A percentile compares a stretch with the other conserved stretches of the same genome.
Evolutionary conservation across 257 asterid genomes (phyloP).

Genomic region (Voacanga thouarsii): DNA sequence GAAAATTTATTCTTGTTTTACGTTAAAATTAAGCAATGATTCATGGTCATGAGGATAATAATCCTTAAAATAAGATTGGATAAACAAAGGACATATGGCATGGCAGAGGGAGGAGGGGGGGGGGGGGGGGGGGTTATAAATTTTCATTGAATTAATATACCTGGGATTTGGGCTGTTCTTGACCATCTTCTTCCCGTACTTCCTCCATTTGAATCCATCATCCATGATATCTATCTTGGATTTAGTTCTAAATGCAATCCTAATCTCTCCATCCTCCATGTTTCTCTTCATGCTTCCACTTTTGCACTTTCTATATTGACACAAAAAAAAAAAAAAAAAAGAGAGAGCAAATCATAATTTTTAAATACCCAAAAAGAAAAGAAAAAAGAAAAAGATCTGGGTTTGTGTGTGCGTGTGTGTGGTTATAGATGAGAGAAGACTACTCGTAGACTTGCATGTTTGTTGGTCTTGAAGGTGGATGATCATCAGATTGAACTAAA

Average conservation of each 20-base stretch:
- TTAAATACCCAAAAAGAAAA: background rate
- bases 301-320: conserved; percentile 1
- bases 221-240: conserved; percentile 28
- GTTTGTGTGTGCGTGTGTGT: background rate
- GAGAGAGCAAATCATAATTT: no score
- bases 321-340: background rate
- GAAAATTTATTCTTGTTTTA: no score
- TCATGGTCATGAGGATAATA: background rate
- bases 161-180: conserved; percentile 32
- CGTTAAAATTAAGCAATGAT: no score
- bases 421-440: background rate
- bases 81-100: no score
- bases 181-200: conserved; percentile 35
- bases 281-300: conserved; percentile 12
- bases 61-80: background rate
- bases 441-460: conserved; percentile 22
- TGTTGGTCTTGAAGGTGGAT: conserved; percentile 3
- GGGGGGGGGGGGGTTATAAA: no score
- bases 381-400: background rate
- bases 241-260: conserved; percentile 26
- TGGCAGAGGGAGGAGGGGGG: no score
- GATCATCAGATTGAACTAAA: conserved; percentile 4
- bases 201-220: conserved; percentile 35
- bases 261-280: background rate
- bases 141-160: conserved; percentile 3